A percentile compares a stretch with the other conserved stretches of the same genome.
phyloP scores from a whole-genome alignment of 768 basidiomycete species.

The Lentinula sp. region DNA sequence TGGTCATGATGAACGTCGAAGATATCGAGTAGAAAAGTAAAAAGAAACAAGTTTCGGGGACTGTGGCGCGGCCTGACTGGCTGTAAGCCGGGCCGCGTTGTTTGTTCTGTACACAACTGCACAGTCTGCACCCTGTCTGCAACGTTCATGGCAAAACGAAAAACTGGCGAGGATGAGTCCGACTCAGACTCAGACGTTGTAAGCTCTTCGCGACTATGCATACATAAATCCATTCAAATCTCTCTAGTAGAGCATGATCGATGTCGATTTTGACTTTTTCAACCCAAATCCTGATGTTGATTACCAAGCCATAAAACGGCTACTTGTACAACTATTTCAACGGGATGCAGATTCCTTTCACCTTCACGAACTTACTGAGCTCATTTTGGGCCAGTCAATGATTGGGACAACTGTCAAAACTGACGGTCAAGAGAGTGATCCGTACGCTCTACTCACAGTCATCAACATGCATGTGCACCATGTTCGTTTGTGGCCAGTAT shows the following conservation, averaged over 20 bases:
- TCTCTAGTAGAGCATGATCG: conserved; percentile 53
- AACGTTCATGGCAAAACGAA: conserved; percentile 45
- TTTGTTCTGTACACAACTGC: neutral
- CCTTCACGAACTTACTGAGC: conserved; percentile 69
- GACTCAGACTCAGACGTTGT: conserved; percentile 30
- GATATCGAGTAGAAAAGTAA: neutral
- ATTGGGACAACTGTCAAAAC: conserved; percentile 88
- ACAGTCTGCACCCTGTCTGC: neutral
- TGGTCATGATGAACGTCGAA: conserved; percentile 55
- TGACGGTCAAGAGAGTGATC: conserved; percentile 85
- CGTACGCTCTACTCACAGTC: conserved; percentile 82
- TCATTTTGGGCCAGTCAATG: conserved; percentile 65
- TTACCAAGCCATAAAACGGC: conserved; percentile 79
- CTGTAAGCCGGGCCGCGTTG: neutral
- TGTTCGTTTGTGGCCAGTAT: conserved; percentile 27
- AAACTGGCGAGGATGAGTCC: conserved; percentile 31
- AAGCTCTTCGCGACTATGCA: conserved; percentile 7
- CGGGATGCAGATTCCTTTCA: conserved; percentile 69
- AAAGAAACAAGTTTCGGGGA: neutral
- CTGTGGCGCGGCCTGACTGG: too few relatives aligned
- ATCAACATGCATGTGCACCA: conserved; percentile 70
- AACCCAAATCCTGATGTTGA: conserved; percentile 77
- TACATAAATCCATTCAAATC: conserved; percentile 12
- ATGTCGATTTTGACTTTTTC: conserved; percentile 94
- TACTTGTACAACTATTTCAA: conserved; percentile 64